phyloP scores from a whole-genome alignment of 805 yeast species.

The Kuraishia molischiana region DNA sequence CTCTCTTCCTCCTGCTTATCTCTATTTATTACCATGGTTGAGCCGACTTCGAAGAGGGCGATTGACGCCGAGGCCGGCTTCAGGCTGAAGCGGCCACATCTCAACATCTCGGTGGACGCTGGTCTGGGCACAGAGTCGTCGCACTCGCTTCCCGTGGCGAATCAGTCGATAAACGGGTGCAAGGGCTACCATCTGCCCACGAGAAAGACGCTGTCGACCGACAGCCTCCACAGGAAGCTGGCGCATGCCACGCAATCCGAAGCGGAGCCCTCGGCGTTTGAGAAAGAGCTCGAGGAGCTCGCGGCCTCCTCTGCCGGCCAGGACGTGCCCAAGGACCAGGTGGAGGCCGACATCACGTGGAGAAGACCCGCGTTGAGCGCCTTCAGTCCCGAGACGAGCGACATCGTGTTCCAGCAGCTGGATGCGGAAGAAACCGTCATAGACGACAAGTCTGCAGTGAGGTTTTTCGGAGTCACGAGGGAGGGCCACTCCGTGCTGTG shows the following conservation, averaged over 20 bases:
- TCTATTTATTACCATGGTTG: too few species aligned
- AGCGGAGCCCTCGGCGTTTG: slow-evolving; percentile 37
- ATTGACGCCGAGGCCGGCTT: not conserved
- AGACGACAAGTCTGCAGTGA: slow-evolving; percentile 51
- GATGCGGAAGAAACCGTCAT: slow-evolving; percentile 79
- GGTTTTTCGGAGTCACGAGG: slow-evolving; percentile 88
- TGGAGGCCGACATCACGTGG: slow-evolving; percentile 28
- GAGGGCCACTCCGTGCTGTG: slow-evolving; percentile 86
- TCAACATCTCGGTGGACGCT: slow-evolving; percentile 12
- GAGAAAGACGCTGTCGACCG: slow-evolving; percentile 13
- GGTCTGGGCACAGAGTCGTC: slow-evolving; percentile 15
- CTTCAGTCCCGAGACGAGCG: slow-evolving; percentile 37
- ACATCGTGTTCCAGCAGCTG: slow-evolving; percentile 77
- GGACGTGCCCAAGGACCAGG: not conserved
- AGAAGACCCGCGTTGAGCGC: slow-evolving; percentile 45
- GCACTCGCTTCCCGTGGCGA: slow-evolving; percentile 20
- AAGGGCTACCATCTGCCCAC: slow-evolving; percentile 20
- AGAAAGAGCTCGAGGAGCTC: slow-evolving; percentile 39
- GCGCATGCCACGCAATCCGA: slow-evolving; percentile 17
- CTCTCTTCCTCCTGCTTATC: too few species aligned
- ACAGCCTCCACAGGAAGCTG: slow-evolving; percentile 17
- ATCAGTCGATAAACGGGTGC: slow-evolving; percentile 14
- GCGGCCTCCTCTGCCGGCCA: slow-evolving; percentile 8
- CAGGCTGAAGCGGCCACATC: not conserved
- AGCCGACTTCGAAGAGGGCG: too few species aligned